Conservation (phyloP, 176 grass and related monocot genomes). For the Lolium multiflorum region DNA sequence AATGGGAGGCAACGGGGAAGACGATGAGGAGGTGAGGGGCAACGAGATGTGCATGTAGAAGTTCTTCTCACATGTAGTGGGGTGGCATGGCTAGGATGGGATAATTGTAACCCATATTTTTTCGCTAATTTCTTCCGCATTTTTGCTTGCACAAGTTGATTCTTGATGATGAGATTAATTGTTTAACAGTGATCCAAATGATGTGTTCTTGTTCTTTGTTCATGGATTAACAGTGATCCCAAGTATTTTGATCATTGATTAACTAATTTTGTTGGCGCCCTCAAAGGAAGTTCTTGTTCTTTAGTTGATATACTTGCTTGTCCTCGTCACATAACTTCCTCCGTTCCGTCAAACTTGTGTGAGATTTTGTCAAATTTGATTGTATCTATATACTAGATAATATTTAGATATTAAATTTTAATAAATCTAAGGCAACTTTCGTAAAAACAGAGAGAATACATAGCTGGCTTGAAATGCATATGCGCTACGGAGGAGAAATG, state of each 20-base stretch:
- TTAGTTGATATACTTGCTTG: neutral
- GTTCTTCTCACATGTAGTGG: neutral
- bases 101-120: conserved; percentile 34
- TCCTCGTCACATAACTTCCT: neutral
- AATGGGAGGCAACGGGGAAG: conserved; percentile 43
- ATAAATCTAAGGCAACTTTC: no score
- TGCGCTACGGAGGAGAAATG: neutral
- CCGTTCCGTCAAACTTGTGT: neutral
- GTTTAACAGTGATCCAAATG: conserved; percentile 43
- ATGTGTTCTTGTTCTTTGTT: neutral
- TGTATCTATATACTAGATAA: no score
- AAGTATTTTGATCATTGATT: no score
- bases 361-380: no score
- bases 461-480: neutral
- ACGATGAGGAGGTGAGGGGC: conserved; percentile 69
- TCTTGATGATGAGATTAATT: conserved; percentile 48
- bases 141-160: conserved; percentile 39
- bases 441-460: no score
- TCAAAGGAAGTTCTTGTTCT: conserved; percentile 17
- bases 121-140: conserved; percentile 37
- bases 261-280: conserved; percentile 4
- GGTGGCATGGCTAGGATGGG: neutral
- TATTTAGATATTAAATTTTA: no score
- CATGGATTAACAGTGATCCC: neutral
- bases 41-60: conserved; percentile 63